phyloP scores from a whole-genome alignment of 495 filamentous ascomycete genomes.

The Neurospora intermedia region DNA sequence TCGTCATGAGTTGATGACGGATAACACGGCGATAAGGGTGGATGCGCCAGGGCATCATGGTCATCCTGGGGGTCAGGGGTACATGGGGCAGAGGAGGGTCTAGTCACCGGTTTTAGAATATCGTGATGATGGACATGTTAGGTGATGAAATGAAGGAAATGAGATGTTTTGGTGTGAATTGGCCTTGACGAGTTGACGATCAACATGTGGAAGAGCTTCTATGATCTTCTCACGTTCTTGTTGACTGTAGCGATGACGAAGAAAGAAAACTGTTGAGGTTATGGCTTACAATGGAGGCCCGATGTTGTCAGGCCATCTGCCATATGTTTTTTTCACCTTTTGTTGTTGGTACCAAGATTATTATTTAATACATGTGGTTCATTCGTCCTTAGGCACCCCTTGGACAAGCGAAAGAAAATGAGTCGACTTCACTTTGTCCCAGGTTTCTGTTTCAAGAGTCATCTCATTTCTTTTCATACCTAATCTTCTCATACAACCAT shows the following conservation, averaged over 20 bases:
- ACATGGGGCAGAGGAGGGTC: background rate
- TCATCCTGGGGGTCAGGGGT: background rate
- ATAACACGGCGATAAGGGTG: background rate
- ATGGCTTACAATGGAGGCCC: background rate
- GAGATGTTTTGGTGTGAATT: background rate
- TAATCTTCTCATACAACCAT: background rate
- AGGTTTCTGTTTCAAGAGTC: background rate
- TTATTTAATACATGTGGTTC: background rate
- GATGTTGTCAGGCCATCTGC: background rate
- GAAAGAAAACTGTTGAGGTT: background rate
- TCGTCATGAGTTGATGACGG: slow-evolving; percentile 22
- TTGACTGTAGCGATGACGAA: background rate
- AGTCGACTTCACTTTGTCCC: background rate
- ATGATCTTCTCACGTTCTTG: background rate
- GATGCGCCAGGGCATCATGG: background rate
- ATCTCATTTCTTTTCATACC: background rate
- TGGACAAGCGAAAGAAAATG: background rate
- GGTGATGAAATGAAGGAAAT: background rate
- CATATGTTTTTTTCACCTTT: background rate
- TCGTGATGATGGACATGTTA: too few relatives aligned
- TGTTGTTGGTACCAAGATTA: background rate
- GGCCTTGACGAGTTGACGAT: background rate
- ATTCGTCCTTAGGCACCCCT: background rate
- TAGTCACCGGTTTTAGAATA: background rate
- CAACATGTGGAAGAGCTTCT: background rate